These are phyloP conservation scores for Tuber aestivum DNA, from an alignment of 495 filamentous ascomycete species.

Conservation along the genomic window DNA sequence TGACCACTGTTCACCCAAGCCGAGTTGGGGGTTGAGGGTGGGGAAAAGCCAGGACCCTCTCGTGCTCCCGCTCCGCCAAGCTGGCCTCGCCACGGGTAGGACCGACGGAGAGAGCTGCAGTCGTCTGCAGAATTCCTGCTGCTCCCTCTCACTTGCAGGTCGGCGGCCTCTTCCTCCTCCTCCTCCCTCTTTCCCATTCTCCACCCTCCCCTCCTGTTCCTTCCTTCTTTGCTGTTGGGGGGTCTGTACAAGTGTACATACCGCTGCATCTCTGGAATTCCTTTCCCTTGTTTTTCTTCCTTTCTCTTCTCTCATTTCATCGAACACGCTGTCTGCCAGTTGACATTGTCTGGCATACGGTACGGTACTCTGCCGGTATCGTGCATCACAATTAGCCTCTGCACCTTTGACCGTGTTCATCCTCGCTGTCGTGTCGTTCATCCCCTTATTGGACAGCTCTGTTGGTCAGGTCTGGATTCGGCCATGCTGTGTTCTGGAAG, in stretches of 20 bases:
- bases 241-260: background rate
- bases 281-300: too few species aligned
- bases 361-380: background rate
- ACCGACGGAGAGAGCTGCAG: conserved; percentile 1
- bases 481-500: background rate
- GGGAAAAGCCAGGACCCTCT: background rate
- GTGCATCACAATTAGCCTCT: conserved; percentile 5
- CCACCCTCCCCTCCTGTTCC: background rate
- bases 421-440: conserved; percentile 4
- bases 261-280: background rate
- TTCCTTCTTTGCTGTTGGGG: background rate
- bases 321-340: background rate
- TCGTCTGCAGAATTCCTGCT: conserved; percentile 3
- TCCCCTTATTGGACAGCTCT: conserved; percentile 3
- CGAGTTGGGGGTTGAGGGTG: background rate
- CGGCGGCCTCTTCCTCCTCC: too few species aligned
- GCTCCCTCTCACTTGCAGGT: background rate
- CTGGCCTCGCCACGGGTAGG: background rate
- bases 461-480: background rate
- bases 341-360: background rate
- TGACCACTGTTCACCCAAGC: conserved; percentile 2
- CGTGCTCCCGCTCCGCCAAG: background rate
- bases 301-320: background rate
- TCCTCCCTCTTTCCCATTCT: background rate
- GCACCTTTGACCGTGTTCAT: background rate